Percentiles rank a stretch among this genome's conserved stretches.
Conservation (phyloP, 345 rosid species). For the Syzygium aromaticum region DNA sequence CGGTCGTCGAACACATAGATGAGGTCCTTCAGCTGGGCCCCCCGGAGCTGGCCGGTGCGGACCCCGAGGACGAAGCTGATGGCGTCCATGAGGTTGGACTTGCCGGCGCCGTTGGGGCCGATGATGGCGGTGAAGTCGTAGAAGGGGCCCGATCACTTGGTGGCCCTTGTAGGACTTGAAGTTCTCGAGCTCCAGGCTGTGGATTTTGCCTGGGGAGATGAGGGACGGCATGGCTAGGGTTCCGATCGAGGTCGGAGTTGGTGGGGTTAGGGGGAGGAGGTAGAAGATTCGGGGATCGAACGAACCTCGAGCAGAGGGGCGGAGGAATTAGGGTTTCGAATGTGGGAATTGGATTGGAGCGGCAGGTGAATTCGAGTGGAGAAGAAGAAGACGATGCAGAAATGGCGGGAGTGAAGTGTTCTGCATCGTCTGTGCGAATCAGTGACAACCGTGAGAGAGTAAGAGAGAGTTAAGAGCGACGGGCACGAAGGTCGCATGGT, state of each 20-base stretch:
- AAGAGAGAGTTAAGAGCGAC: not conserved
- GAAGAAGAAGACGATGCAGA: not conserved
- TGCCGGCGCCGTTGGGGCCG: conserved; percentile 97
- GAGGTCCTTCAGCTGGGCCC: conserved; percentile 89
- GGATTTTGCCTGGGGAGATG: conserved; percentile 61
- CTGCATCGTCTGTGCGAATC: not conserved
- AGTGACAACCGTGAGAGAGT: not conserved
- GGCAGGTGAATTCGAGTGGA: not conserved
- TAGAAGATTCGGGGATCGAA: not conserved
- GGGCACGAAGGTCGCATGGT: no score
- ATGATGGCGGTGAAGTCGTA: conserved; percentile 94
- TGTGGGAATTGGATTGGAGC: not conserved
- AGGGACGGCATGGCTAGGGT: conserved; percentile 60
- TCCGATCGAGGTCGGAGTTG: not conserved
- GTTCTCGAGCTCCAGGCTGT: conserved; percentile 76
- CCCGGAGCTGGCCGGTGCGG: conserved; percentile 94
- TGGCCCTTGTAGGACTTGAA: conserved; percentile 95
- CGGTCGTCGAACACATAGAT: conserved; percentile 90
- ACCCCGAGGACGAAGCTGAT: conserved; percentile 97
- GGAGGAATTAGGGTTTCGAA: conserved; percentile 16
- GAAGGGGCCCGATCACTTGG: conserved; percentile 90
- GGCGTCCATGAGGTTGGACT: conserved; percentile 97
- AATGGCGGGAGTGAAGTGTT: not conserved
- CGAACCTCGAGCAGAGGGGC: not conserved
- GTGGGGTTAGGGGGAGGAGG: not conserved